Evolutionary conservation across 208 protist genomes (phyloP).

Genomic region (Acanthamoeba sp.): DNA sequence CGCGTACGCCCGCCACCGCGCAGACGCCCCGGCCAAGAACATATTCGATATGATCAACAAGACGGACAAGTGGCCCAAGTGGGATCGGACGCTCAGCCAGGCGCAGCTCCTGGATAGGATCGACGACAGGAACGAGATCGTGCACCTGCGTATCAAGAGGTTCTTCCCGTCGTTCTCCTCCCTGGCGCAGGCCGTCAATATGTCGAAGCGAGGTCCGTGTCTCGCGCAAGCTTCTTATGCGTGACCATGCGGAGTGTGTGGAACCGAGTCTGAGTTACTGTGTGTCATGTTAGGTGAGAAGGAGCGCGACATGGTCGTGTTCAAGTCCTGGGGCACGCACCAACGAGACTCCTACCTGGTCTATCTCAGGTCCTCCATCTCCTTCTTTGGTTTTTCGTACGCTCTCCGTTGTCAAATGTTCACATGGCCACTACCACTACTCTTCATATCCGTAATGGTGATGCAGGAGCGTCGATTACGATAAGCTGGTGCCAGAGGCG

Average conservation of each 20-base stretch:
- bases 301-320: slow-evolving; percentile 40
- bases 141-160: slow-evolving; percentile 47
- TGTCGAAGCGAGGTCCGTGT: background rate
- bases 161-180: slow-evolving; percentile 65
- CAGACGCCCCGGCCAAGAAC: slow-evolving; percentile 52
- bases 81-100: slow-evolving; percentile 47
- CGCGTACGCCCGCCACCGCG: no score
- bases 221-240: no score
- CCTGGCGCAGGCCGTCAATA: slow-evolving; percentile 29
- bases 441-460: background rate
- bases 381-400: background rate
- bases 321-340: slow-evolving; percentile 38
- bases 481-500: background rate
- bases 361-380: background rate
- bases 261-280: background rate
- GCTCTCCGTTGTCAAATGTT: no score
- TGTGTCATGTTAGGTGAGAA: background rate
- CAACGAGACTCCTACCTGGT: slow-evolving; percentile 3
- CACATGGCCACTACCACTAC: no score
- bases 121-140: slow-evolving; percentile 48
- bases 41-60: slow-evolving; percentile 20
- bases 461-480: slow-evolving; percentile 16
- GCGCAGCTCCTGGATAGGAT: slow-evolving; percentile 18
- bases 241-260: no score
- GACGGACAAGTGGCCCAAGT: slow-evolving; percentile 56